Conservation (phyloP, 2,329 filamentous ascomycete genomes). For the Cryphonectria radicalis region DNA sequence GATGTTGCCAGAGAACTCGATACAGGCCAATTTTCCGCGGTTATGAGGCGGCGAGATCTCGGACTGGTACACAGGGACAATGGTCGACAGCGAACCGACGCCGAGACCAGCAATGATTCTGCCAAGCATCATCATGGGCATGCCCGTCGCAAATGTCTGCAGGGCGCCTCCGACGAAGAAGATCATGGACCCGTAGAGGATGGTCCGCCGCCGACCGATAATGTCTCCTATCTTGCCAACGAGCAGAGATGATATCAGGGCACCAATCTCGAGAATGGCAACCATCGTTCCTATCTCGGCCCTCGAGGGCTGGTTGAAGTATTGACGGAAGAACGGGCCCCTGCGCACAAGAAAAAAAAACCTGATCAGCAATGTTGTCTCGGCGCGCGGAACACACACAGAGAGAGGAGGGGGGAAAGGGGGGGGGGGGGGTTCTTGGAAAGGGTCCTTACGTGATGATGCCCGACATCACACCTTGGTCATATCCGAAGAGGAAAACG, state of each 20-base stretch:
- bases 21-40: conserved; percentile 91
- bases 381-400: conserved; percentile 28
- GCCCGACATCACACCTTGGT: conserved; percentile 86
- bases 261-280: conserved; percentile 92
- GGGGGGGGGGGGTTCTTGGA: not conserved
- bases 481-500: conserved; percentile 88
- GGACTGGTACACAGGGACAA: conserved; percentile 91
- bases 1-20: conserved; percentile 98
- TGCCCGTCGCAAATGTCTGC: conserved; percentile 79
- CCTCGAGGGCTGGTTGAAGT: conserved; percentile 86
- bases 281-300: conserved; percentile 97
- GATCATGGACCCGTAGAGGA: conserved; percentile 89
- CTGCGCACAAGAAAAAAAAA: conserved; percentile 50
- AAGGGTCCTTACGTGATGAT: conserved; percentile 62
- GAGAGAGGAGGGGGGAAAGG: not conserved
- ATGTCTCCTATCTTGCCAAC: conserved; percentile 91
- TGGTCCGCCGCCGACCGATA: conserved; percentile 86
- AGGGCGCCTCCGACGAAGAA: conserved; percentile 85
- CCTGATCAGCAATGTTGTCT: conserved; percentile 23
- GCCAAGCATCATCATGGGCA: conserved; percentile 87
- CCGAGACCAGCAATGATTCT: conserved; percentile 84
- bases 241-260: conserved; percentile 83
- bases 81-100: conserved; percentile 87
- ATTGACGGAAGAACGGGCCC: conserved; percentile 84
- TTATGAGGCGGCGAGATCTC: conserved; percentile 97